These are phyloP conservation scores for Raphanus raphanistrum DNA, from an alignment of 345 rosid species.

Conservation along the genomic window DNA sequence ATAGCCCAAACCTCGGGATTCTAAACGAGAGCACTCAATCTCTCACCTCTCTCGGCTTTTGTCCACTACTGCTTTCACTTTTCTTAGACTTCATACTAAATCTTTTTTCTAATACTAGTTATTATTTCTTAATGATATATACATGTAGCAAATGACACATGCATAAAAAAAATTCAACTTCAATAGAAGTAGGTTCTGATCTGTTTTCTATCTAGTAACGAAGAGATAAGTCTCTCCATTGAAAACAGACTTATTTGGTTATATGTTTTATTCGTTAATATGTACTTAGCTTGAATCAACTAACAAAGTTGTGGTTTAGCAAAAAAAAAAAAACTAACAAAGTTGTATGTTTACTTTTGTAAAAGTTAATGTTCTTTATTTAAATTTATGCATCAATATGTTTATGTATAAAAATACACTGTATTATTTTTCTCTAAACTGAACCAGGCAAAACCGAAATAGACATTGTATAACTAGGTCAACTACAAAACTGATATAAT, in stretches of 20 bases:
- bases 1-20: too few species aligned
- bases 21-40: too few species aligned
- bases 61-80: too few species aligned
- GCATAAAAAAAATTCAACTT: background rate
- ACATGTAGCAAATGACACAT: background rate
- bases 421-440: background rate
- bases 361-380: background rate
- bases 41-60: too few species aligned
- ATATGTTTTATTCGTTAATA: background rate
- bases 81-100: background rate
- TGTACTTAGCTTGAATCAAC: background rate
- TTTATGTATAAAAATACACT: background rate
- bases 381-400: background rate
- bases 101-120: background rate
- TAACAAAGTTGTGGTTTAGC: too few species aligned
- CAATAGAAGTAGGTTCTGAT: background rate
- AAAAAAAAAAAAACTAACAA: too few species aligned
- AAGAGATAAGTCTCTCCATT: background rate
- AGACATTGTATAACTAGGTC: background rate
- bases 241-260: background rate
- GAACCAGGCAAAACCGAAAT: background rate
- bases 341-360: background rate
- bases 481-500: slow-evolving; percentile 9
- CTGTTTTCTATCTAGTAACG: background rate
- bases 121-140: background rate